A percentile compares a stretch with the other conserved stretches of the same genome.
Evolutionary conservation across 2,329 filamentous ascomycete genomes (phyloP).

Genomic region (Cadophora sp.): DNA sequence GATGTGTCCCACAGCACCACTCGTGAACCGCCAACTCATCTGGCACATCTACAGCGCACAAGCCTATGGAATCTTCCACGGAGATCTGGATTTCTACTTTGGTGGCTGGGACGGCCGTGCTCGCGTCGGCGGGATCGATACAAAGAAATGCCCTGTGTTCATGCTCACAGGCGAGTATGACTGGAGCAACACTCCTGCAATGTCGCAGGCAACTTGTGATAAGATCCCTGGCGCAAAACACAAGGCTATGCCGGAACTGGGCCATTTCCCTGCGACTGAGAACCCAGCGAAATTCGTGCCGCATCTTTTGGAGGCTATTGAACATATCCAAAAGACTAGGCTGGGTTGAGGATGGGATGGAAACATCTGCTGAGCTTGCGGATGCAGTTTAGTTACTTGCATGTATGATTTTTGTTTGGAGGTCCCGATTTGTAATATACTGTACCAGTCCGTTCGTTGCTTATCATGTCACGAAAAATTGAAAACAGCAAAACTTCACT

Average conservation of each 20-base stretch:
- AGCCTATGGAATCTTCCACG: constrained; percentile 59
- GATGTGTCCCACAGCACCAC: constrained; percentile 27
- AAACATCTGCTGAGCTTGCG: too few species aligned
- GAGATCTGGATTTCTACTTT: constrained; percentile 59
- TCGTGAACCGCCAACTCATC: constrained; percentile 51
- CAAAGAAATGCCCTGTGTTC: constrained; percentile 56
- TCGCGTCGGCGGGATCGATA: constrained; percentile 53
- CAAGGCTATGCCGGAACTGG: constrained; percentile 26
- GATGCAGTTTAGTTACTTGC: background rate
- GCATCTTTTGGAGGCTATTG: constrained; percentile 31
- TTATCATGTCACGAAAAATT: too few species aligned
- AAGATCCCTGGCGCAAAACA: constrained; percentile 26
- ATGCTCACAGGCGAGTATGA: constrained; percentile 53
- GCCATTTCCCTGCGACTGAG: constrained; percentile 30
- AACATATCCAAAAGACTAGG: constrained; percentile 28
- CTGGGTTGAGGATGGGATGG: background rate
- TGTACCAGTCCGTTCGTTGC: background rate
- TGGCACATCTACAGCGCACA: constrained; percentile 58
- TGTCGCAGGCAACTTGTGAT: constrained; percentile 26
- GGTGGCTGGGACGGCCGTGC: constrained; percentile 56
- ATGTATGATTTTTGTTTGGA: background rate
- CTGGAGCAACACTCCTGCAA: constrained; percentile 31
- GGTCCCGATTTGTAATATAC: background rate
- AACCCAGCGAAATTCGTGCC: constrained; percentile 27
- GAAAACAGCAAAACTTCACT: background rate